phyloP scores from a whole-genome alignment of 768 basidiomycete species.

The Podaxis sp. region DNA sequence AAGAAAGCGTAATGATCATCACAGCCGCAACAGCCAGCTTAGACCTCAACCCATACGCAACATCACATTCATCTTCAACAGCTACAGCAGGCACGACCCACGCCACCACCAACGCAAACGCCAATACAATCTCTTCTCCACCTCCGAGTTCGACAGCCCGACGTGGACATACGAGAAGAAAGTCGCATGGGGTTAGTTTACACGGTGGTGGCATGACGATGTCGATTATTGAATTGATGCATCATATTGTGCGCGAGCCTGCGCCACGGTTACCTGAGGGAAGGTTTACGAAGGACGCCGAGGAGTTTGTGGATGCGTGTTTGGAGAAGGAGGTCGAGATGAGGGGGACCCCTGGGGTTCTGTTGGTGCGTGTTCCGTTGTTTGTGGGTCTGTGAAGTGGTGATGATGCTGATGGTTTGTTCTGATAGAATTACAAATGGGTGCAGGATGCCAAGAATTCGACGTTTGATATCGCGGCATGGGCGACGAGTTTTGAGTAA shows the following conservation, averaged over 20 bases:
- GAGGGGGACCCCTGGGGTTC: slow-evolving; percentile 82
- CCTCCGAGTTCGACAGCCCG: background rate
- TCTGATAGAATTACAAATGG: slow-evolving; percentile 11
- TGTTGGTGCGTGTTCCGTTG: slow-evolving; percentile 56
- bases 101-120: slow-evolving; percentile 25
- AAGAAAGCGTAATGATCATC: slow-evolving; percentile 49
- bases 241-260: slow-evolving; percentile 98
- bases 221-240: slow-evolving; percentile 95
- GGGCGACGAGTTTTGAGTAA: slow-evolving; percentile 2
- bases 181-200: slow-evolving; percentile 70
- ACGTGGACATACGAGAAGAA: slow-evolving; percentile 36
- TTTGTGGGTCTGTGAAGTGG: background rate
- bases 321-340: slow-evolving; percentile 85
- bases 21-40: slow-evolving; percentile 42
- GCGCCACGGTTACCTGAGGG: slow-evolving; percentile 81
- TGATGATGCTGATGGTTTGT: background rate
- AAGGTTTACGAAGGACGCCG: slow-evolving; percentile 64
- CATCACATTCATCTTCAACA: background rate
- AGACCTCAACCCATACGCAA: slow-evolving; percentile 31
- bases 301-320: slow-evolving; percentile 88
- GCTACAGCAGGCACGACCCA: background rate
- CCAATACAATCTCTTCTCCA: slow-evolving; percentile 32
- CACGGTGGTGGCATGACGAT: slow-evolving; percentile 95
- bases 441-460: slow-evolving; percentile 8
- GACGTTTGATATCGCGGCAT: slow-evolving; percentile 10